phyloP scores from a whole-genome alignment of 2,329 filamentous ascomycete genomes.

The Pseudogymnoascus sp. region DNA sequence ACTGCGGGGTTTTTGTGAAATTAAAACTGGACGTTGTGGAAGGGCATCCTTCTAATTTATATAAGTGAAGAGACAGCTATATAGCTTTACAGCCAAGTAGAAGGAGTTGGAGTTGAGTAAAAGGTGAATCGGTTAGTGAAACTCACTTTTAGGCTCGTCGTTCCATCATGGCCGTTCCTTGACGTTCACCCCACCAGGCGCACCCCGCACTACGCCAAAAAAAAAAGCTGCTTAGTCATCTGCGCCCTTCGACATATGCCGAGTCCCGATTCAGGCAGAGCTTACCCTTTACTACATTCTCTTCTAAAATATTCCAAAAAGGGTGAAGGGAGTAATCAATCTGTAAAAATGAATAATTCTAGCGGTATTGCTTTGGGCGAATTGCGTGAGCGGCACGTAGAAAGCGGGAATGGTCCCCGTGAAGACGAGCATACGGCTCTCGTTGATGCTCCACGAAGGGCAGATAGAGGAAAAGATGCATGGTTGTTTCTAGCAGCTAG shows the following conservation, averaged over 20 bases:
- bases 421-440: not conserved
- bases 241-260: not conserved
- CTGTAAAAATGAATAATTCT: not conserved
- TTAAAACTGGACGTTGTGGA: not conserved
- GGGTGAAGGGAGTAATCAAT: not conserved
- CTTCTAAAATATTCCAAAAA: not conserved
- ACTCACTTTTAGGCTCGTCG: not conserved
- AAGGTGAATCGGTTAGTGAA: constrained; percentile 1
- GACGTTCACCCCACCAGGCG: not conserved
- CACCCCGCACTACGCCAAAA: not conserved
- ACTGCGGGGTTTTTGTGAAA: not conserved
- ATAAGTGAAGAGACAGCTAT: not conserved
- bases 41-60: not conserved
- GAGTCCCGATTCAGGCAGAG: not conserved
- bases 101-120: not conserved
- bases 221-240: not conserved
- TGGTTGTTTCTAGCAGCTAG: constrained; percentile 43
- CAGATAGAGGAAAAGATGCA: constrained; percentile 42
- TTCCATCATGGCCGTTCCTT: constrained; percentile 1
- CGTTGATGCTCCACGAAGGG: constrained; percentile 31
- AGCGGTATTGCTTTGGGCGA: not conserved
- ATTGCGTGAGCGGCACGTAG: constrained; percentile 1
- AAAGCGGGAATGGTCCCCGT: not conserved
- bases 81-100: not conserved
- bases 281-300: too few relatives aligned